Evolutionary conservation across 2,329 filamentous ascomycete species (phyloP).

Genomic region (Penicillium sp.): DNA sequence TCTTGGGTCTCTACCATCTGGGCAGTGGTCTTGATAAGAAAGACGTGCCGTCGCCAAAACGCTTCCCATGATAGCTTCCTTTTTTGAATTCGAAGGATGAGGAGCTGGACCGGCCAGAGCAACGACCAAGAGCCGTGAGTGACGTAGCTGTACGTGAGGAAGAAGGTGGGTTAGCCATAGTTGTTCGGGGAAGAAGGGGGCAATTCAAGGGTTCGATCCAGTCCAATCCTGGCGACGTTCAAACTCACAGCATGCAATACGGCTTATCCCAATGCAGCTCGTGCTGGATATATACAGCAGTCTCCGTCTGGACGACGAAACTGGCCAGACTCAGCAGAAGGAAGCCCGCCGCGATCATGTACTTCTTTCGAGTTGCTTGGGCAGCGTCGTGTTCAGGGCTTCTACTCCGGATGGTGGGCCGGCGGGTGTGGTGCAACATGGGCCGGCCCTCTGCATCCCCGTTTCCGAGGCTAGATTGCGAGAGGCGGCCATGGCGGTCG

Average conservation of each 20-base stretch:
- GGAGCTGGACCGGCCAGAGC: conserved; percentile 81
- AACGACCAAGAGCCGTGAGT: conserved; percentile 93
- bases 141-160: conserved; percentile 58
- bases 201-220: background rate
- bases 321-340: conserved; percentile 77
- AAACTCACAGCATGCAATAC: conserved; percentile 90
- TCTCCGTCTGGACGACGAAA: conserved; percentile 93
- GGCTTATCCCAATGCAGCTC: conserved; percentile 93
- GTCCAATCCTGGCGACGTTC: conserved; percentile 4
- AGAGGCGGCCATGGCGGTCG: conserved; percentile 40
- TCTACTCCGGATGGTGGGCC: conserved; percentile 71
- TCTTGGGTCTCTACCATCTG: conserved; percentile 84
- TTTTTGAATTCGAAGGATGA: conserved; percentile 76
- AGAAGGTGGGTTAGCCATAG: conserved; percentile 16
- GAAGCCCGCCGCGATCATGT: conserved; percentile 83
- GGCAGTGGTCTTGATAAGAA: conserved; percentile 63
- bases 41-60: conserved; percentile 77
- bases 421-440: conserved; percentile 48
- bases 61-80: conserved; percentile 73
- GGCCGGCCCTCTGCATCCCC: conserved; percentile 36
- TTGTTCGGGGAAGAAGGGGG: conserved; percentile 2
- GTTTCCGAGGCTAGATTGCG: conserved; percentile 28
- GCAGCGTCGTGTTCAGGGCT: conserved; percentile 66
- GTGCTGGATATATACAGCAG: conserved; percentile 91
- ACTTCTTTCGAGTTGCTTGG: conserved; percentile 72